Percentiles rank a stretch among this genome's conserved stretches.
phyloP scores from a whole-genome alignment of 2,329 filamentous ascomycete genomes.

The Huntiella abstrusa region DNA sequence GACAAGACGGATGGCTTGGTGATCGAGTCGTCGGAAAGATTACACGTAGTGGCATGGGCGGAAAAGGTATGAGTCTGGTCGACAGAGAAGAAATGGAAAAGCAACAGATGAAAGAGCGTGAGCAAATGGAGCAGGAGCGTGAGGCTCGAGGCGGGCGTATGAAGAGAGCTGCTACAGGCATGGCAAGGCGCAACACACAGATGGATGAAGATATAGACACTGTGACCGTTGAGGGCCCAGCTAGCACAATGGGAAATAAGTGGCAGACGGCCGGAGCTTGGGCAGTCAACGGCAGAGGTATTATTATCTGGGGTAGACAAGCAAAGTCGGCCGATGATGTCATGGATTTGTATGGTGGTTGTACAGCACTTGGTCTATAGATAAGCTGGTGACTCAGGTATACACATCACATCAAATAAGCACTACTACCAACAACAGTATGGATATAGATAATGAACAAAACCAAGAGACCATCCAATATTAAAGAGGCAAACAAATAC shows the following conservation, averaged over 20 bases:
- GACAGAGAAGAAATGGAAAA: constrained; percentile 4
- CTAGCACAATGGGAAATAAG: constrained; percentile 33
- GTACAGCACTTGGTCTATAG: constrained; percentile 19
- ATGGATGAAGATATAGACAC: constrained; percentile 12
- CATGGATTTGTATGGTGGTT: constrained; percentile 33
- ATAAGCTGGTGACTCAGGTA: not conserved
- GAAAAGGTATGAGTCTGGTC: constrained; percentile 4
- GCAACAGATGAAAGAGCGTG: not conserved
- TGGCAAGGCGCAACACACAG: constrained; percentile 14
- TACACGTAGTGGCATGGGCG: constrained; percentile 1
- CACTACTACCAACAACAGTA: not conserved
- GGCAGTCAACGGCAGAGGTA: constrained; percentile 29
- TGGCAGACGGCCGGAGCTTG: constrained; percentile 36
- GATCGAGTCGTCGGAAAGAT: constrained; percentile 30
- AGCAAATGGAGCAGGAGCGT: not conserved
- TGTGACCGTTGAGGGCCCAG: constrained; percentile 17
- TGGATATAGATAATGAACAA: not conserved
- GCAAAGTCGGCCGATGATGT: constrained; percentile 29
- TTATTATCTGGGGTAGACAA: constrained; percentile 31
- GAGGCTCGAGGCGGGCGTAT: not conserved
- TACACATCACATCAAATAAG: not conserved
- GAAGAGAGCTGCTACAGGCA: not conserved
- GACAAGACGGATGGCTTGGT: constrained; percentile 32
- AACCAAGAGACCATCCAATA: not conserved
- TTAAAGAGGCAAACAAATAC: not conserved